Evolutionary conservation across 129 eudicot species (phyloP).

Genomic region (Pittosporum tobira): DNA sequence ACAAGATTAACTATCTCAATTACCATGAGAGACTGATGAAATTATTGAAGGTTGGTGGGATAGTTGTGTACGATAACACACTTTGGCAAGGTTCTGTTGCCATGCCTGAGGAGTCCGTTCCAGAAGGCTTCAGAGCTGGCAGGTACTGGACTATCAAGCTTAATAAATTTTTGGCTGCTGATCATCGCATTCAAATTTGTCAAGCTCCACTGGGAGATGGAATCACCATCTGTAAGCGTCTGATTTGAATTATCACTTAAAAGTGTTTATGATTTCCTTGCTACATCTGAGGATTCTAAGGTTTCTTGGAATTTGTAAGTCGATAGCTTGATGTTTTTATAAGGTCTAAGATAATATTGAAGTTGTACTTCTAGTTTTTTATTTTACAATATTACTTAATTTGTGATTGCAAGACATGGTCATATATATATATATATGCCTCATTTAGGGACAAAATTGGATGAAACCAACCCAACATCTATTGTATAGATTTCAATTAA

Average conservation of each 20-base stretch:
- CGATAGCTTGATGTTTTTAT: too few species aligned
- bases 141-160: conserved; percentile 1
- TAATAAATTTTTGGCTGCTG: conserved; percentile 34
- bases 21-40: conserved; percentile 50
- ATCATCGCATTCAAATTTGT: conserved; percentile 33
- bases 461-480: too few species aligned
- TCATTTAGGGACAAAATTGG: too few species aligned
- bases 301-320: too few species aligned
- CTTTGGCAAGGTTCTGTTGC: conserved; percentile 47
- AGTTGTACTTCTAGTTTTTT: too few species aligned
- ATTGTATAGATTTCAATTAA: too few species aligned
- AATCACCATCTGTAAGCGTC: conserved; percentile 40
- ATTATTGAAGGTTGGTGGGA: conserved; percentile 46
- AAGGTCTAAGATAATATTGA: too few species aligned
- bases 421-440: too few species aligned
- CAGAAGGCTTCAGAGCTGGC: not conserved
- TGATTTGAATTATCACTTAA: conserved; percentile 1
- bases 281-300: too few species aligned
- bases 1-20: conserved; percentile 38
- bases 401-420: too few species aligned
- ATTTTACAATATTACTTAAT: too few species aligned
- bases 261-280: too few species aligned
- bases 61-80: conserved; percentile 56
- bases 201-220: conserved; percentile 43
- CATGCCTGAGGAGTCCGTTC: conserved; percentile 25